Evolutionary conservation across 169 alveolate genomes (phyloP).

Genomic region (Perkinsus olseni): DNA sequence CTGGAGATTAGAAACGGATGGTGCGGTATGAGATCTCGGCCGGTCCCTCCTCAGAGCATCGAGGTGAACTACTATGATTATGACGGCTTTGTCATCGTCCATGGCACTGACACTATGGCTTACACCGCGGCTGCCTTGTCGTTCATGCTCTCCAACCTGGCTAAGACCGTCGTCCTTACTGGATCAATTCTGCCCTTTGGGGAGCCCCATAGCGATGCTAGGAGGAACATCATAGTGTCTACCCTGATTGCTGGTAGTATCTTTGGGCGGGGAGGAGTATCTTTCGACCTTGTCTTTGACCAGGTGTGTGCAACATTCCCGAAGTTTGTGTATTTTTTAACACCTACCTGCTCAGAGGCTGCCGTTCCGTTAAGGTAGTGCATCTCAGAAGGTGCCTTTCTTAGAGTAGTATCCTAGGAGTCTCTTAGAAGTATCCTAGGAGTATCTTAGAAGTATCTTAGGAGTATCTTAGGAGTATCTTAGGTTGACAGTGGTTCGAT

Average conservation of each 20-base stretch:
- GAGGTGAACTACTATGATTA: slow-evolving; percentile 48
- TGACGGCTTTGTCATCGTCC: slow-evolving; percentile 63
- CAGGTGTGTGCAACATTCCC: slow-evolving; percentile 60
- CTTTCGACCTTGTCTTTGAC: slow-evolving; percentile 41
- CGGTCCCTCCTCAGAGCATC: slow-evolving; percentile 41
- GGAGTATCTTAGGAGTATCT: too few relatives aligned
- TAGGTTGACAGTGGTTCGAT: slow-evolving; percentile 58
- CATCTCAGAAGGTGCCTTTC: background rate
- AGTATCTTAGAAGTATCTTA: too few relatives aligned
- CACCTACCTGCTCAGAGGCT: slow-evolving; percentile 57
- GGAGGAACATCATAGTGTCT: slow-evolving; percentile 45
- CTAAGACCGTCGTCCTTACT: slow-evolving; percentile 65
- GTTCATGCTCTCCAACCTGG: slow-evolving; percentile 60
- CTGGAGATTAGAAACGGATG: too few relatives aligned
- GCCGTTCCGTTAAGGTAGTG: slow-evolving; percentile 39
- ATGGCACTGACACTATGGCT: slow-evolving; percentile 81
- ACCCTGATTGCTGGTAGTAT: background rate
- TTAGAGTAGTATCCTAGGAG: background rate
- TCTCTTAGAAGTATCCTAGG: too few relatives aligned
- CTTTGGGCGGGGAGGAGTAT: background rate
- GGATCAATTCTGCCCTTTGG: slow-evolving; percentile 61
- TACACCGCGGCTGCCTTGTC: slow-evolving; percentile 66
- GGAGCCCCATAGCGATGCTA: slow-evolving; percentile 60
- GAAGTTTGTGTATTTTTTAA: slow-evolving; percentile 61
- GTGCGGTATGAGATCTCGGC: too few relatives aligned